Conservation (phyloP, 441 rosid species). For the Omphalea diandra region DNA sequence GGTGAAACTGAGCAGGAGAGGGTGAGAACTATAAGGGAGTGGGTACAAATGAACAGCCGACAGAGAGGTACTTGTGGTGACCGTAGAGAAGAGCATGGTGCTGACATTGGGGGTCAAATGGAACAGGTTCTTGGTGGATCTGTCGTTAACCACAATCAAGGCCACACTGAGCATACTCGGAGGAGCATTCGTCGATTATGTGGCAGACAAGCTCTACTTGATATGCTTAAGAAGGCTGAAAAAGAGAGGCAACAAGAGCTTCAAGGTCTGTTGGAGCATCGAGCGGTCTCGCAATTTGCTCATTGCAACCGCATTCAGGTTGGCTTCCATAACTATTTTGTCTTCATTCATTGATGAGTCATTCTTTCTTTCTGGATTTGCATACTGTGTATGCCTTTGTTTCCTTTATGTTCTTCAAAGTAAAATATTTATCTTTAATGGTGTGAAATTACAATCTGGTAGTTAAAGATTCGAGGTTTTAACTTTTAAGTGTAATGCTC, state of each 20-base stretch:
- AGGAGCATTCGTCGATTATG: constrained; percentile 82
- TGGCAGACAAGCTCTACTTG: constrained; percentile 87
- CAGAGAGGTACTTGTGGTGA: constrained; percentile 52
- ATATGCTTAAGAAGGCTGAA: constrained; percentile 81
- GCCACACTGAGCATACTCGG: constrained; percentile 45
- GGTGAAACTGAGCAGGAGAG: constrained; percentile 93
- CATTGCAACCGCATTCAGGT: constrained; percentile 97
- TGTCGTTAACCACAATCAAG: constrained; percentile 44
- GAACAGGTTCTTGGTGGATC: constrained; percentile 72
- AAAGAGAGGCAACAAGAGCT: constrained; percentile 79
- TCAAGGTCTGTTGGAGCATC: constrained; percentile 57
- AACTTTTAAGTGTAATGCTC: not conserved
- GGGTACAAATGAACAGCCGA: constrained; percentile 72
- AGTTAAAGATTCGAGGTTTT: not conserved
- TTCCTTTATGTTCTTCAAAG: not conserved
- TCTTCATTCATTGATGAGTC: not conserved
- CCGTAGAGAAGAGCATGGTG: constrained; percentile 49
- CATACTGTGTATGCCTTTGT: not conserved
- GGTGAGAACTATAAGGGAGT: constrained; percentile 79
- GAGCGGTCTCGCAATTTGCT: constrained; percentile 79
- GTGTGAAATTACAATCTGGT: not conserved
- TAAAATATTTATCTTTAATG: not conserved
- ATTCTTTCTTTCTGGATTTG: not conserved
- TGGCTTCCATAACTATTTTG: constrained; percentile 16
- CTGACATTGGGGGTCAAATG: constrained; percentile 52